phyloP scores from a whole-genome alignment of 805 yeast species.

The Candida methanosorbosa region DNA sequence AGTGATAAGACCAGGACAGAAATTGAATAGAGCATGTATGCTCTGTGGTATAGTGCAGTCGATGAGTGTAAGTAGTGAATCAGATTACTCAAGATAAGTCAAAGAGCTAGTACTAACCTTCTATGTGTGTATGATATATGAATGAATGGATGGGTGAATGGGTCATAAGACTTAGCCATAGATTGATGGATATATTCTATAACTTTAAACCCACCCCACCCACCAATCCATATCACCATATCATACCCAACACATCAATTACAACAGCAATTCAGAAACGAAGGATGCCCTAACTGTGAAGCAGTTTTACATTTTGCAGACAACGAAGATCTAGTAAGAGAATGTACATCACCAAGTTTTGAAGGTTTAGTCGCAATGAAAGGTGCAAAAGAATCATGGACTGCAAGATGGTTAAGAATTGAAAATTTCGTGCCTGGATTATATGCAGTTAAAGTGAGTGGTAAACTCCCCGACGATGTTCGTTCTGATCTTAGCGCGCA shows the following conservation, averaged over 20 bases:
- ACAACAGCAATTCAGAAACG: conserved; percentile 53
- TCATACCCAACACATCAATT: no score
- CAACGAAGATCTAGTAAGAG: conserved; percentile 79
- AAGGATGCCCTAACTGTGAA: conserved; percentile 97
- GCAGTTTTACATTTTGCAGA: conserved; percentile 65
- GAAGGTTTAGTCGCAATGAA: conserved; percentile 93
- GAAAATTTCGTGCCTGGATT: conserved; percentile 84
- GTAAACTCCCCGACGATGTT: conserved; percentile 83
- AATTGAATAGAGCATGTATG: conserved; percentile 93
- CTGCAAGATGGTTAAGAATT: conserved; percentile 89
- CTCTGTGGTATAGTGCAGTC: conserved; percentile 90
- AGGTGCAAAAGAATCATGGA: conserved; percentile 85
- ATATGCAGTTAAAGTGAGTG: conserved; percentile 90
- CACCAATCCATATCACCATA: no score
- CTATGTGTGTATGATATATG: no score
- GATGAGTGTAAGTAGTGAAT: conserved; percentile 47
- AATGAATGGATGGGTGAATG: no score
- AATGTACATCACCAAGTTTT: conserved; percentile 92
- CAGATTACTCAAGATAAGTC: no score
- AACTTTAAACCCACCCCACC: background rate
- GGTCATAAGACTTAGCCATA: background rate
- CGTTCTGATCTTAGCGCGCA: conserved; percentile 62
- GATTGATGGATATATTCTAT: background rate
- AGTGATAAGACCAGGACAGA: conserved; percentile 8
- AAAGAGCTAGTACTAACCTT: no score